These are phyloP conservation scores for Xylaria cubensis DNA, from an alignment of 495 filamentous ascomycete genomes.

Conservation along the genomic window DNA sequence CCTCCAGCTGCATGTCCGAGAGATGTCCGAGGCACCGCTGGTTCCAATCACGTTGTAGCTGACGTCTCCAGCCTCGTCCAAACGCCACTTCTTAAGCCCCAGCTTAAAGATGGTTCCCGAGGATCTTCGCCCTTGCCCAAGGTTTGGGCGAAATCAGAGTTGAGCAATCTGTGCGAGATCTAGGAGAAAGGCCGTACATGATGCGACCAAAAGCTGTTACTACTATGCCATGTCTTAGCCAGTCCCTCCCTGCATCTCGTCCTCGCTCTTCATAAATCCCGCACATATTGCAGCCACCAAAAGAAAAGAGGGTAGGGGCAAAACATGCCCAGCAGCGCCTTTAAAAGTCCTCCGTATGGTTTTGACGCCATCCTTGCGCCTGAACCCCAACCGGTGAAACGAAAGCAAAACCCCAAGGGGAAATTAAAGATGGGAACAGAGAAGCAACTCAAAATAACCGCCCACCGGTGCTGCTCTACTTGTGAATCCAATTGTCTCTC, in stretches of 20 bases:
- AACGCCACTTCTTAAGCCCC: constrained; percentile 78
- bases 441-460: background rate
- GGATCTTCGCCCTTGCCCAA: constrained; percentile 48
- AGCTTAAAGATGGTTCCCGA: constrained; percentile 72
- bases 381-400: constrained; percentile 49
- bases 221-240: constrained; percentile 13
- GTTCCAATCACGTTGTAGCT: constrained; percentile 71
- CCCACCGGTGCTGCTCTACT: background rate
- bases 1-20: constrained; percentile 76
- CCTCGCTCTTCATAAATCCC: background rate
- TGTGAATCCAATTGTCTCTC: background rate
- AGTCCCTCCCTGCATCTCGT: background rate
- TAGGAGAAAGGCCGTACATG: constrained; percentile 56
- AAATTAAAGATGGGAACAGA: background rate
- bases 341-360: constrained; percentile 48
- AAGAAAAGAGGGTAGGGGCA: constrained; percentile 10
- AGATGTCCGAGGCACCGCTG: constrained; percentile 96
- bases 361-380: constrained; percentile 40
- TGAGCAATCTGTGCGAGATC: constrained; percentile 51
- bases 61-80: constrained; percentile 59
- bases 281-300: constrained; percentile 4
- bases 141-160: constrained; percentile 62
- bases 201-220: constrained; percentile 60
- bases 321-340: constrained; percentile 62
- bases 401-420: background rate